Evolutionary conservation across 202 grass and related monocot genomes (phyloP), one percentile per base, ranked within the genome.

Genomic region (Saccharum hybrid): DNA sequence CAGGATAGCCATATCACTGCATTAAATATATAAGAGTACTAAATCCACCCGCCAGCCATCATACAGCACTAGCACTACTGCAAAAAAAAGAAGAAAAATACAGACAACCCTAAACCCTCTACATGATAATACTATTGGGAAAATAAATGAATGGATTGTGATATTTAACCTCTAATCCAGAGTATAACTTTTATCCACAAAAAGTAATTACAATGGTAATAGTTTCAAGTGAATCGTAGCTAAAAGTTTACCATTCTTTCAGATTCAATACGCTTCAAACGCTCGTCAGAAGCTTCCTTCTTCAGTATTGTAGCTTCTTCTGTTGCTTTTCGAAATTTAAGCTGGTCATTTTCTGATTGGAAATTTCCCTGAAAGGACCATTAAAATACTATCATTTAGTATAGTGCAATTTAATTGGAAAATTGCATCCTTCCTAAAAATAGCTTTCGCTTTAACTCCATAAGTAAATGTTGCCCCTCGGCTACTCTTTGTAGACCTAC

Each of bases 281-380:
- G 87, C 72, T 89, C 78, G 0, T 77, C 77, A 72, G 60, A 85
- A 41, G 88, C 83, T 82, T 89, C 88, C 28, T 73, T 78, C 83
- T 86, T 86, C 26, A 82, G 64, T 57, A 46, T 40, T 38, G 60
- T 60, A 86, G 66, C 79, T 73, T 81, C 71, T 34, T 89, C 87
- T 59, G 45, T 81, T 75, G 10, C 62, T 31, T 60, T 89, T 59
- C 76, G 57, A 22, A 85, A 49, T 85, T 85, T 66, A 72, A 2
- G 46, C n/a, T 77, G 8, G 77, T 74, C 65, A 71, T 71, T 51
- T 23, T 77, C 73, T 22, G 64, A 72, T 39, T 18, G 15, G 54
- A 72, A 81, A 81, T 85, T 51, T 77, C 87, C 82, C 87, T 89
- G 71, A 14, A 77, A 72, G 28, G 72, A 49, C 26, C 56, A 74